These are phyloP conservation scores for Candida fluviatilis DNA, from an alignment of 805 yeast species.

Conservation along the genomic window DNA sequence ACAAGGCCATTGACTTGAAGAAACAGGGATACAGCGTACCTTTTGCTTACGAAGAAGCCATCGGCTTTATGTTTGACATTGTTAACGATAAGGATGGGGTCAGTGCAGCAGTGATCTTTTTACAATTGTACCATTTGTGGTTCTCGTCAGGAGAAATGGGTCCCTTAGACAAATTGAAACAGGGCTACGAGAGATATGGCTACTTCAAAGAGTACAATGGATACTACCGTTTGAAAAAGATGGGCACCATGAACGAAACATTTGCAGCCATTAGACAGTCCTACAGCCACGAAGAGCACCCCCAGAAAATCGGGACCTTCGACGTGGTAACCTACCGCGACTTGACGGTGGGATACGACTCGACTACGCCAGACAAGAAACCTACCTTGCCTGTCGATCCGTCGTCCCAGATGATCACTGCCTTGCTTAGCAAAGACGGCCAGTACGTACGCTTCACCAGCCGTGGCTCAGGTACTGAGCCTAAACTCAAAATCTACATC, in stretches of 20 bases:
- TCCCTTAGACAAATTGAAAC: constrained; percentile 49
- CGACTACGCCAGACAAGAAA: constrained; percentile 49
- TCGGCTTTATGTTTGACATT: constrained; percentile 84
- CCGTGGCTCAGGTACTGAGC: constrained; percentile 96
- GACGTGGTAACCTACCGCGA: constrained; percentile 72
- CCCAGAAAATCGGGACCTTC: constrained; percentile 59
- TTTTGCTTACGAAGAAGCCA: constrained; percentile 93
- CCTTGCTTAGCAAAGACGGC: constrained; percentile 28
- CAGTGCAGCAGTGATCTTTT: constrained; percentile 69
- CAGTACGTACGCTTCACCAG: constrained; percentile 65
- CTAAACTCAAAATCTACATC: constrained; percentile 85
- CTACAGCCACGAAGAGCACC: constrained; percentile 17
- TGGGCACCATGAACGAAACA: constrained; percentile 46
- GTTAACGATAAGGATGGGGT: constrained; percentile 94
- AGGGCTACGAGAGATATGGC: constrained; percentile 66
- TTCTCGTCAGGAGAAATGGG: constrained; percentile 24
- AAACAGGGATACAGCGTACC: constrained; percentile 65
- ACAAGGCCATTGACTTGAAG: constrained; percentile 72
- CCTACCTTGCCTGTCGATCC: constrained; percentile 73
- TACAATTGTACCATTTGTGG: constrained; percentile 64
- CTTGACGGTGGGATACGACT: constrained; percentile 77
- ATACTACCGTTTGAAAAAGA: constrained; percentile 65
- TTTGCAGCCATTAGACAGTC: constrained; percentile 49
- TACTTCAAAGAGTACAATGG: constrained; percentile 84
- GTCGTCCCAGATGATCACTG: constrained; percentile 84